phyloP scores from a whole-genome alignment of 371 early-diverging fungal species.

The Phascolomyces articulosus region DNA sequence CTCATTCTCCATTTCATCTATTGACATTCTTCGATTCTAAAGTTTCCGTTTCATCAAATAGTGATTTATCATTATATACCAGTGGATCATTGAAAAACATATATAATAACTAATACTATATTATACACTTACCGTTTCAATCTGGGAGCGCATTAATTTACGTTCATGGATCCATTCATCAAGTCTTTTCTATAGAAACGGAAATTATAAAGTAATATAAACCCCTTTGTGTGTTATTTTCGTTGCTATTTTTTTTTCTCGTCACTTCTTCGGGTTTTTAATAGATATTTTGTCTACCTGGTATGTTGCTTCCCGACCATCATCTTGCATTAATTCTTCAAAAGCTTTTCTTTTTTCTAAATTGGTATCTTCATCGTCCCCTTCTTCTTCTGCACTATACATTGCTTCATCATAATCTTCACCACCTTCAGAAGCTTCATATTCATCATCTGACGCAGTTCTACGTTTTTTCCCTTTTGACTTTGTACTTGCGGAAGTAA shows the following conservation, averaged over 20 bases:
- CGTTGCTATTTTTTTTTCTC: too few species aligned
- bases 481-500: background rate
- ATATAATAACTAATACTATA: too few species aligned
- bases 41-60: too few species aligned
- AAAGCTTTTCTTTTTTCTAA: slow-evolving; percentile 13
- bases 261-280: too few species aligned
- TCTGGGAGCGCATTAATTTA: slow-evolving; percentile 45
- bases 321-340: slow-evolving; percentile 48
- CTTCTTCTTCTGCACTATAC: slow-evolving; percentile 15
- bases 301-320: slow-evolving; percentile 65
- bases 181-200: slow-evolving; percentile 47
- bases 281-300: slow-evolving; percentile 24
- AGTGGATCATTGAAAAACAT: too few species aligned
- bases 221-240: too few species aligned
- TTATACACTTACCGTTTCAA: slow-evolving; percentile 33
- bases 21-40: background rate
- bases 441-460: slow-evolving; percentile 27
- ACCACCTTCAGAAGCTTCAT: slow-evolving; percentile 13
- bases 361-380: too few species aligned
- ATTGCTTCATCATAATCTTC: slow-evolving; percentile 25
- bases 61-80: too few species aligned
- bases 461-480: slow-evolving; percentile 29
- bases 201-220: too few species aligned
- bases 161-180: slow-evolving; percentile 59
- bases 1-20: slow-evolving; percentile 19